Evolutionary conservation across 2,329 filamentous ascomycete genomes (phyloP), one percentile per base, ranked within the genome.

Genomic region (Pseudogymnoascus sp.): DNA sequence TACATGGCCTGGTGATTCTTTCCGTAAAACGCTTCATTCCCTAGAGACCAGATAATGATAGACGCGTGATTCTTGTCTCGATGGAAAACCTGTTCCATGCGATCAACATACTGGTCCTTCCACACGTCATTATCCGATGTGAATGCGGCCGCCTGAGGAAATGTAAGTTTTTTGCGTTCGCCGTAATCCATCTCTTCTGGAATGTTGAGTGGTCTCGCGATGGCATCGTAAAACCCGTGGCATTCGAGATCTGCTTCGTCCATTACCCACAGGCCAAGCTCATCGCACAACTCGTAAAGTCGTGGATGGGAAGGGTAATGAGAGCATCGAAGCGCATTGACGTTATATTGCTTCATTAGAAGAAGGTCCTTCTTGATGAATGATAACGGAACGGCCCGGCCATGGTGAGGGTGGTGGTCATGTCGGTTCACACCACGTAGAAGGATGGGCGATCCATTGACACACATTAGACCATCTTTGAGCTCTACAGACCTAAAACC

Each of bases 21-120:
- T 0, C 88, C 88, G 68, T 88, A 90, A 70, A 89, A 90, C 0
- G 87, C 83, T 70, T 91, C 88, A 68, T 91, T 91, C 0, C 88
- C 88, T 0, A 91, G 77, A 56, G 84, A 88, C 88, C 88, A 91
- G 44, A 90, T 82, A 59, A 91, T 84, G 60, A 91, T 79, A n/a
- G 81, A 86, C 0, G 88, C 73, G 67, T 90, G 85, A 64, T 90
- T 87, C 74, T 89, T 89, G 72, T 90, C 87, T 15, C 88, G 79
- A 68, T 86, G 80, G 0, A 91, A 79, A 63, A 90, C 74, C 62
- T 88, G 84, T 33, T 78, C 74, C 63, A 86, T 84, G 2, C 88
- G 83, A 71, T 91, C 88, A 1, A 91, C 70, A 66, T 91, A 91
- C 0, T 87, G 85, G 1, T 79, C 79, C 62, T 77, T 79, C 86